Conservation (phyloP, 75 land plant genomes). For the Sequoia sempervirens region DNA sequence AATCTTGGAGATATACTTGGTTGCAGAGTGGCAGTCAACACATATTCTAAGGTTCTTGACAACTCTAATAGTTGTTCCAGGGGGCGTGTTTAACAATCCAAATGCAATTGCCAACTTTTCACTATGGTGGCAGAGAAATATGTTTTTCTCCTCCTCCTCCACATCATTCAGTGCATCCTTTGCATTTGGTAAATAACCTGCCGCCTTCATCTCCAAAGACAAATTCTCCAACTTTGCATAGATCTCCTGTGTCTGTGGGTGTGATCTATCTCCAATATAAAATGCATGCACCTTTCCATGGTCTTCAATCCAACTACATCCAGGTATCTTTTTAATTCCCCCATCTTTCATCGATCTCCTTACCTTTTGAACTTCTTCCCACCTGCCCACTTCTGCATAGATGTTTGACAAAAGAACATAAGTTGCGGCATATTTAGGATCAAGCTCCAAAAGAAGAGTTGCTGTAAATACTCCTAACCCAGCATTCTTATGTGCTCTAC, state of each 20-base stretch:
- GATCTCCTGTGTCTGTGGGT: neutral
- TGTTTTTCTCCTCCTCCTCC: neutral
- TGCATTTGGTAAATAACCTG: no score
- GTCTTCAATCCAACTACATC: slow-evolving; percentile 27
- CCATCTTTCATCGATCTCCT: slow-evolving; percentile 13
- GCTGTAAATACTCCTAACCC: slow-evolving; percentile 9
- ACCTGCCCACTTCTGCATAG: slow-evolving; percentile 13
- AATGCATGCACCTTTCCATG: slow-evolving; percentile 16
- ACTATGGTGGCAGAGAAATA: neutral
- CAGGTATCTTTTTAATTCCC: slow-evolving; percentile 18
- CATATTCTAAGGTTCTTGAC: neutral
- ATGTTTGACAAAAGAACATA: slow-evolving; percentile 25
- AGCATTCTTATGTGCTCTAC: slow-evolving; percentile 13
- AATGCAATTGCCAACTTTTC: neutral
- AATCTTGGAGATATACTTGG: neutral
- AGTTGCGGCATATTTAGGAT: slow-evolving; percentile 22
- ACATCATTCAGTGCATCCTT: neutral
- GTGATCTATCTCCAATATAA: slow-evolving; percentile 11
- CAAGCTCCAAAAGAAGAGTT: slow-evolving; percentile 16
- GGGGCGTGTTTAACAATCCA: neutral
- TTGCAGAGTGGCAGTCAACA: neutral
- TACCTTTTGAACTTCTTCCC: slow-evolving; percentile 17
- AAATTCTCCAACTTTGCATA: neutral
- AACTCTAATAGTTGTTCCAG: neutral
- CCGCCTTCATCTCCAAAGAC: no score